phyloP scores from a whole-genome alignment of 1,284 basidiomycete species.

The Ceratobasidium sp. region DNA sequence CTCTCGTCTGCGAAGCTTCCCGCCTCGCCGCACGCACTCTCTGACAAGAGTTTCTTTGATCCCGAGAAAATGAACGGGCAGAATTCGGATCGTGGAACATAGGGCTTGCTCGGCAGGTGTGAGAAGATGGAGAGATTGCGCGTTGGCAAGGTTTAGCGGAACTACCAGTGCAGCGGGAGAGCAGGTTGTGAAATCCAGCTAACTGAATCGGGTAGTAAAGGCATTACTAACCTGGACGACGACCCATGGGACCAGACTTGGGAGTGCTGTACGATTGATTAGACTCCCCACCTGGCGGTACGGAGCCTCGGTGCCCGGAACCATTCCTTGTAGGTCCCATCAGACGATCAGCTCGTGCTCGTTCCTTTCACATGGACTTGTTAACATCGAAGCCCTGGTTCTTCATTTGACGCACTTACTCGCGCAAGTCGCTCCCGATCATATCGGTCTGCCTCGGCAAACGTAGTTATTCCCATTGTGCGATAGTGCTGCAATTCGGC shows the following conservation, averaged over 20 bases:
- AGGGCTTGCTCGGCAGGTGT: conserved; percentile 85
- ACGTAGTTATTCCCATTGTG: conserved; percentile 80
- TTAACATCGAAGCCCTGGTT: conserved; percentile 60
- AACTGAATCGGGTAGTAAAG: not conserved
- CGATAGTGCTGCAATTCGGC: conserved; percentile 90
- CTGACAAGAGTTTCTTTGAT: conserved; percentile 93
- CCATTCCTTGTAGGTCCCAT: conserved; percentile 23
- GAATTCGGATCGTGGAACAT: conserved; percentile 87
- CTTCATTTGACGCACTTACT: conserved; percentile 59
- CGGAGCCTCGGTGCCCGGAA: conserved; percentile 29
- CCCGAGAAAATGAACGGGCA: conserved; percentile 91
- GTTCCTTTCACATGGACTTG: conserved; percentile 15
- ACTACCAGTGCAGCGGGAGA: conserved; percentile 49
- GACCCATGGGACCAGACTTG: conserved; percentile 9
- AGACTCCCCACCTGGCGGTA: conserved; percentile 34
- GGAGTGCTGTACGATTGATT: conserved; percentile 11
- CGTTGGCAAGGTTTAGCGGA: conserved; percentile 87
- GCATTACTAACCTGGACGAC: conserved; percentile 32
- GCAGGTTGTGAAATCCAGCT: not conserved
- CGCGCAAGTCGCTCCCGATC: conserved; percentile 78
- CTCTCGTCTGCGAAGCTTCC: conserved; percentile 84
- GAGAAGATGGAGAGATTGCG: conserved; percentile 86
- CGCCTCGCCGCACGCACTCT: conserved; percentile 89
- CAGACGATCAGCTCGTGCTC: conserved; percentile 30
- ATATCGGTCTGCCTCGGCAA: conserved; percentile 90